Conservation (phyloP, 2,329 filamentous ascomycete species). For the Penicillium olsonii region DNA sequence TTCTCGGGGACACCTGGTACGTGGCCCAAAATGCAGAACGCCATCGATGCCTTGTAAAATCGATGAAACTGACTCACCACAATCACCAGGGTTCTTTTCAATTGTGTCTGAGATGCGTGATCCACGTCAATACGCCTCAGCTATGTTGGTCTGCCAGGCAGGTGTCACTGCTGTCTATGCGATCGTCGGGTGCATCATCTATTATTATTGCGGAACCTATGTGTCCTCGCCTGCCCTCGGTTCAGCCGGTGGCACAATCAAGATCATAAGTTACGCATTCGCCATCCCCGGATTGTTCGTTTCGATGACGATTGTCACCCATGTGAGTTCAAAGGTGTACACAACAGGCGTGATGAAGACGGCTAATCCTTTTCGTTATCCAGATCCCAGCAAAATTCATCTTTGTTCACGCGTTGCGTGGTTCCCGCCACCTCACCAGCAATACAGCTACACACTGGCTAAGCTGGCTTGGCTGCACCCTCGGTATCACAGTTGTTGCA, state of each 20-base stretch:
- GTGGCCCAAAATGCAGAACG: background rate
- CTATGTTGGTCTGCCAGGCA: background rate
- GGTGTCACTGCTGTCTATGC: background rate
- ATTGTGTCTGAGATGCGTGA: slow-evolving; percentile 41
- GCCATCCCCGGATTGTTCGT: background rate
- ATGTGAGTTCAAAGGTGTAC: background rate
- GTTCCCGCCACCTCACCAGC: background rate
- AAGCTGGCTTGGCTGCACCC: background rate
- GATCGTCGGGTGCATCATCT: background rate
- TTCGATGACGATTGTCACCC: background rate
- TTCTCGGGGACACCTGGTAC: slow-evolving; percentile 20
- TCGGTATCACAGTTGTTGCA: background rate
- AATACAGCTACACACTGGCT: background rate
- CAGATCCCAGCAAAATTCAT: background rate
- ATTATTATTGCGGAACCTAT: background rate
- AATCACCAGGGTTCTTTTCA: slow-evolving; percentile 28
- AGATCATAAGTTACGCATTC: background rate
- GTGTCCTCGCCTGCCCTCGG: background rate
- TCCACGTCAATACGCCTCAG: slow-evolving; percentile 29
- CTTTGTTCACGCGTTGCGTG: background rate
- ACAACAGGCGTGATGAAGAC: background rate
- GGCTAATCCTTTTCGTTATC: background rate
- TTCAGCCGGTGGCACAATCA: background rate
- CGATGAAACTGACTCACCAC: background rate
- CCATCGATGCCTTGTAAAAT: no score